Evolutionary conservation across 352 stramenopile genomes (phyloP).

Genomic region (Pseudoperonospora humuli): DNA sequence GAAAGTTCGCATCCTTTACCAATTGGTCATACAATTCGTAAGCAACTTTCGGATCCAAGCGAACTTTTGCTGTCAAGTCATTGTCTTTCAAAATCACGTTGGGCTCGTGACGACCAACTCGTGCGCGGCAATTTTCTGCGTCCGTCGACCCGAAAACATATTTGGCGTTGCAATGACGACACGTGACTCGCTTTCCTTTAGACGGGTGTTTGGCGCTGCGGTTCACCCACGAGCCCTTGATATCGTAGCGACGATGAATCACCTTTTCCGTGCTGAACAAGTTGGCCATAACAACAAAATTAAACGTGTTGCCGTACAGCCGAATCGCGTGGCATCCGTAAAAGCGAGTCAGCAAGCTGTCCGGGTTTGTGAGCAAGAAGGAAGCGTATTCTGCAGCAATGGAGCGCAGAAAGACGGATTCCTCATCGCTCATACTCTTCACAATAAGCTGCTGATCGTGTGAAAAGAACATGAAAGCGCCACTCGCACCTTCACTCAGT

Average conservation of each 20-base stretch:
- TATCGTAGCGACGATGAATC: constrained; percentile 82
- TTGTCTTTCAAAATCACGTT: constrained; percentile 87
- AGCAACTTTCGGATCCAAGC: constrained; percentile 58
- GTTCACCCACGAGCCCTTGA: constrained; percentile 87
- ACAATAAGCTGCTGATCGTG: constrained; percentile 84
- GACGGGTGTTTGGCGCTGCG: constrained; percentile 81
- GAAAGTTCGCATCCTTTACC: constrained; percentile 79
- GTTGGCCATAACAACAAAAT: constrained; percentile 87
- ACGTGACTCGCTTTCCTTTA: constrained; percentile 80
- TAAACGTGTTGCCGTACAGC: constrained; percentile 84
- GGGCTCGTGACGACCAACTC: constrained; percentile 75
- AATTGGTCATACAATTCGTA: constrained; percentile 82
- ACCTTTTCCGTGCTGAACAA: constrained; percentile 78
- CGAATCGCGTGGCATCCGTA: constrained; percentile 82
- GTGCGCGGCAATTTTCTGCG: constrained; percentile 63
- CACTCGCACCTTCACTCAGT: constrained; percentile 79
- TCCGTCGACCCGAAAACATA: constrained; percentile 80
- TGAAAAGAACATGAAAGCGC: constrained; percentile 87
- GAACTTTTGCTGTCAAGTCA: constrained; percentile 77
- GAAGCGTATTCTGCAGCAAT: constrained; percentile 76
- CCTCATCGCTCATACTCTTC: constrained; percentile 86
- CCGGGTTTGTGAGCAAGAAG: constrained; percentile 74
- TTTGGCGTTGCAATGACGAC: constrained; percentile 82
- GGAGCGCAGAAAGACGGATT: constrained; percentile 72
- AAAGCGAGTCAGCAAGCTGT: constrained; percentile 76